Base-by-base conservation (phyloP, 73 alveolate genomes). In the Strombidium stylifer region DNA sequence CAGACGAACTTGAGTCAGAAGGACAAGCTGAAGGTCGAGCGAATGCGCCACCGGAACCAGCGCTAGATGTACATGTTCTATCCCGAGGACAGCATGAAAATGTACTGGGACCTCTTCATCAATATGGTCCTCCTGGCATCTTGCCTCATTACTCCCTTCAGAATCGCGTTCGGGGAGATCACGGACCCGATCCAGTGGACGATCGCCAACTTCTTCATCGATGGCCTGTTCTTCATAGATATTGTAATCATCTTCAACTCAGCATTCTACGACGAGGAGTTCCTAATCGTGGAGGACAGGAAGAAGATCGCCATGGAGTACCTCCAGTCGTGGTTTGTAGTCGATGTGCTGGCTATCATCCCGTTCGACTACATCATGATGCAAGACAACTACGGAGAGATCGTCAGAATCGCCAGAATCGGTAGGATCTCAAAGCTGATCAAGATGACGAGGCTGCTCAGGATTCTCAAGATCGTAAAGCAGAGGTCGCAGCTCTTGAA, bases 351-450 rank as follows among this genome's bases (percentile, higher is more conserved):
- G 19, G 57, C 76, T 0, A 62, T 83, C 0, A 28, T 85, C 34
- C 94, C 94, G 2, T 23, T 77, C 47, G 48, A 58, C 45, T 26
- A 60, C 35, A 50, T 73, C 21, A 55, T 65, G 26, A 42, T 26
- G 23, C 36, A 82, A 5, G 21, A 66, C 2, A 73, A 76, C 52
- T 87, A 37, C 57, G 42, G 42, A 32, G 10, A 84, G 1, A 67
- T 83, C 0, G 87, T 82, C 26, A 73, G 92, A 59, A 70, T 75
- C 14, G 61, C 84, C 16, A 82, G 82, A 67, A 40, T 87, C 3
- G 92, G 89, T 12, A 74, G 73, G 44, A 60, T 82, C 47, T 83
- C 82, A 64, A 44, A 94, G 34, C 52, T 87, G 35, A 49, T 87
- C 0, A 87, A 87, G 62, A 48, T 82, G n/a, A n/a, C n/a, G n/a